phyloP scores from a whole-genome alignment of 129 eudicot species.

The Escallonia herrerae region DNA sequence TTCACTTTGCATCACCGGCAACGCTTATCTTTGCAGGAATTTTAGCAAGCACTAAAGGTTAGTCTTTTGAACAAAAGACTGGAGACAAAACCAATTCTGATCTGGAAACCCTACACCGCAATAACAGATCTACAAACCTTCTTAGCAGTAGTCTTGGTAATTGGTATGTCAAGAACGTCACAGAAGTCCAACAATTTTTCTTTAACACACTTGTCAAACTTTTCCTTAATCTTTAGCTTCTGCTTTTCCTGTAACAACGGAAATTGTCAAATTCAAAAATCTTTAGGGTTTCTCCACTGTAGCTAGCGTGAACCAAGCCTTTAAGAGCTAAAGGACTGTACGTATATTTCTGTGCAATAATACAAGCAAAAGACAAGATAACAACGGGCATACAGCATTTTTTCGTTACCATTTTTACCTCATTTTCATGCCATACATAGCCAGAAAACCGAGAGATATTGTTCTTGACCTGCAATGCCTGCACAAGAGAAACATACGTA shows the following conservation, averaged over 20 bases:
- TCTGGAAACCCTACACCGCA: neutral
- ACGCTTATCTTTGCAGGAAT: neutral
- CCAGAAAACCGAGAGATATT: conserved; percentile 89
- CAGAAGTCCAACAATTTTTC: conserved; percentile 84
- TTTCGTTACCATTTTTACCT: conserved; percentile 32
- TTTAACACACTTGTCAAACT: conserved; percentile 72
- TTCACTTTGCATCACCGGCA: neutral
- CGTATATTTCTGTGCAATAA: no score
- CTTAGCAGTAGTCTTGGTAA: conserved; percentile 46
- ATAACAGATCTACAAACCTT: conserved; percentile 51
- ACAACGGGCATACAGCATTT: neutral
- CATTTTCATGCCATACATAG: conserved; percentile 79
- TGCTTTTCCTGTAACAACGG: conserved; percentile 72
- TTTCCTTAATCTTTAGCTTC: conserved; percentile 71
- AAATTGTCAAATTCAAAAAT: neutral
- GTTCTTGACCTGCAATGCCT: conserved; percentile 73
- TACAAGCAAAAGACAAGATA: neutral
- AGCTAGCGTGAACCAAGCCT: no score
- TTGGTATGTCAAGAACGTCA: conserved; percentile 73
- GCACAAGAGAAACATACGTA: conserved; percentile 24
- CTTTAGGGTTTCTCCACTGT: neutral
- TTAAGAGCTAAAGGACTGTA: no score
- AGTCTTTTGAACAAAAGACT: neutral
- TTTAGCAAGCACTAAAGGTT: neutral
- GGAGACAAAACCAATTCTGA: neutral